Evolutionary conservation across 2,329 filamentous ascomycete genomes (phyloP).

Genomic region (Ophiostoma ulmi): DNA sequence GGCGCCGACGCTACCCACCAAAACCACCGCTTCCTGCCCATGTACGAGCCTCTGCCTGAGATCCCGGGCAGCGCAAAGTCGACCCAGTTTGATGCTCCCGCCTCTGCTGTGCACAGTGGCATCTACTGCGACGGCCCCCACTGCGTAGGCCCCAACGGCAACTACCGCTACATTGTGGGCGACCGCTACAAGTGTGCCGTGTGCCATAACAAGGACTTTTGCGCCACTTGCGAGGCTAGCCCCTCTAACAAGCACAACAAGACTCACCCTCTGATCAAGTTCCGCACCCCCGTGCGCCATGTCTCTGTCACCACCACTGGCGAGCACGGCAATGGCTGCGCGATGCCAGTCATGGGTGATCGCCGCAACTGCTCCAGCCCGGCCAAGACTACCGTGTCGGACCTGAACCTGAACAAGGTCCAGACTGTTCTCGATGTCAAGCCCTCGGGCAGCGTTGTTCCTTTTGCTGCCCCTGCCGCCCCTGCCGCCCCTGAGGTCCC

Average conservation of each 20-base stretch:
- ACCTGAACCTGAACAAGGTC: constrained; percentile 24
- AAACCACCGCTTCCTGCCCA: constrained; percentile 78
- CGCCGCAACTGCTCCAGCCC: constrained; percentile 29
- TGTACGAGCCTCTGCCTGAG: constrained; percentile 59
- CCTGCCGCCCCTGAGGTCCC: not conserved
- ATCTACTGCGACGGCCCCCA: constrained; percentile 94
- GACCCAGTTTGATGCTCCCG: no score
- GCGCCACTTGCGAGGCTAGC: constrained; percentile 84
- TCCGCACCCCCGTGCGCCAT: constrained; percentile 85
- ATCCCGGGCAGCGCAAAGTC: no score
- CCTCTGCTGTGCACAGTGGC: constrained; percentile 56
- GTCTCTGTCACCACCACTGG: constrained; percentile 81
- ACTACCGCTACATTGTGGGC: constrained; percentile 64
- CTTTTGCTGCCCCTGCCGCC: not conserved
- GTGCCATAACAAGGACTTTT: constrained; percentile 93
- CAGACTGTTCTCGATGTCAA: constrained; percentile 70
- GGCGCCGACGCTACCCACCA: constrained; percentile 67
- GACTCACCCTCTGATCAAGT: constrained; percentile 95
- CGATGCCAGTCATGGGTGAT: constrained; percentile 69
- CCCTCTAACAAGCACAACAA: constrained; percentile 82
- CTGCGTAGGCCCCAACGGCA: constrained; percentile 56
- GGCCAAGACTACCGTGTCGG: constrained; percentile 22
- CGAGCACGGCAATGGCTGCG: constrained; percentile 64
- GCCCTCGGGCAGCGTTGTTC: constrained; percentile 38
- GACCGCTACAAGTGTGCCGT: constrained; percentile 95